These are phyloP conservation scores for Candida ulmi DNA, from an alignment of 805 yeast species.

Conservation along the genomic window DNA sequence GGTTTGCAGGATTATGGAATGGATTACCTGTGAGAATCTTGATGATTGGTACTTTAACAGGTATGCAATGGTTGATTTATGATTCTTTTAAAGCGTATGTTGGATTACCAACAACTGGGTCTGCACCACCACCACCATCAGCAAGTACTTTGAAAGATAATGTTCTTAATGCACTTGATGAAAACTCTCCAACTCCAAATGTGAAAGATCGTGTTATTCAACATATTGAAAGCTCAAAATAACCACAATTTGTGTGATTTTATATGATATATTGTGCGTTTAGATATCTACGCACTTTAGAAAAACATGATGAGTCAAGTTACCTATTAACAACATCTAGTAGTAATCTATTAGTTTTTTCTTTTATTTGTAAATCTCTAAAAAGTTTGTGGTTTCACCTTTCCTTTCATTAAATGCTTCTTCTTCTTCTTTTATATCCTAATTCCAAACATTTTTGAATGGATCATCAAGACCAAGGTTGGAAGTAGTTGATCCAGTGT, in stretches of 20 bases:
- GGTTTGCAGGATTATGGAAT: constrained; percentile 90
- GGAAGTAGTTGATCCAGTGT: constrained; percentile 1
- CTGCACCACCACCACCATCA: constrained; percentile 7
- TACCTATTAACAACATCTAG: too few species aligned
- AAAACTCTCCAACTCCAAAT: too few species aligned
- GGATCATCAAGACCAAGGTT: constrained; percentile 32
- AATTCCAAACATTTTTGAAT: constrained; percentile 66
- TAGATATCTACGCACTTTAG: too few species aligned
- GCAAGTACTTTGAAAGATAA: background rate
- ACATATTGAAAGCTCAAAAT: background rate
- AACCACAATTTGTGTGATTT: constrained; percentile 1
- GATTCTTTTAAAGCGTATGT: constrained; percentile 93
- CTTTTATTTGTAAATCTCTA: too few species aligned
- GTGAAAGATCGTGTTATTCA: too few species aligned
- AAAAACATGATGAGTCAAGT: too few species aligned
- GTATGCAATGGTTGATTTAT: constrained; percentile 94
- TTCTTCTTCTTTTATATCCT: too few species aligned
- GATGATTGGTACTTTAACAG: constrained; percentile 97
- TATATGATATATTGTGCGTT: too few species aligned
- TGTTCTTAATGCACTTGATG: too few species aligned
- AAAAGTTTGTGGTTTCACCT: too few species aligned
- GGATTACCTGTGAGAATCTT: constrained; percentile 91
- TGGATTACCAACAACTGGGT: constrained; percentile 94
- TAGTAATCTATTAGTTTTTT: too few species aligned
- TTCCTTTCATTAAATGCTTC: too few species aligned